Percentiles rank a stretch among this genome's conserved stretches.
Evolutionary conservation across 176 grass and related monocot species (phyloP).

Genomic region (Otatea glauca): DNA sequence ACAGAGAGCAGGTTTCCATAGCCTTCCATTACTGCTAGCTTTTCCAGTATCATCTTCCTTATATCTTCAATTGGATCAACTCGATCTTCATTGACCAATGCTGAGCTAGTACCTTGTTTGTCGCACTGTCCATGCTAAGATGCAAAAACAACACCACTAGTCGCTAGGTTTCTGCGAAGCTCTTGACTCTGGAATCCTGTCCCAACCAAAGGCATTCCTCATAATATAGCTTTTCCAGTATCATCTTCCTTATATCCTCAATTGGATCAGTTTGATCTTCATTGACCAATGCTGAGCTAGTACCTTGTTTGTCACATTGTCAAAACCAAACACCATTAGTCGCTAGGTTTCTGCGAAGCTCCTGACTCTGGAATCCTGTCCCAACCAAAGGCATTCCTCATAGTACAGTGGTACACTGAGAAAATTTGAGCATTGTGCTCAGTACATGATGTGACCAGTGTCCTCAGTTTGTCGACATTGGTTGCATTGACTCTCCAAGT

Average conservation of each 20-base stretch:
- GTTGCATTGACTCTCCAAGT: background rate
- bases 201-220: background rate
- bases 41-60: slow-evolving; percentile 8
- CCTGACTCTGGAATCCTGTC: background rate
- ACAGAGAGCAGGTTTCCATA: background rate
- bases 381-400: background rate
- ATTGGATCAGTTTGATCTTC: slow-evolving; percentile 6
- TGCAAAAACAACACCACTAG: background rate
- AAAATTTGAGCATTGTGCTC: slow-evolving; percentile 12
- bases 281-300: background rate
- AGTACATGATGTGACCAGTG: background rate
- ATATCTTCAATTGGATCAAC: background rate
- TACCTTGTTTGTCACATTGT: background rate
- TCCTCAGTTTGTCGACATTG: slow-evolving; percentile 23
- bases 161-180: background rate
- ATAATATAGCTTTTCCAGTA: slow-evolving; percentile 2
- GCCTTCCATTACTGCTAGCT: background rate
- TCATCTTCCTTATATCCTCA: background rate
- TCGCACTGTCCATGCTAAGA: slow-evolving; percentile 8
- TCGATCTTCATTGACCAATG: slow-evolving; percentile 6
- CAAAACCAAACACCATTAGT: background rate
- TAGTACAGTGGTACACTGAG: background rate
- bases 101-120: background rate
- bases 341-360: background rate
- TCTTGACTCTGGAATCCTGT: background rate